Percentiles rank a stretch among this genome's conserved stretches.
Evolutionary conservation across 192 early-diverging fungal genomes (phyloP).

Genomic region (Kickxella alabastrina): DNA sequence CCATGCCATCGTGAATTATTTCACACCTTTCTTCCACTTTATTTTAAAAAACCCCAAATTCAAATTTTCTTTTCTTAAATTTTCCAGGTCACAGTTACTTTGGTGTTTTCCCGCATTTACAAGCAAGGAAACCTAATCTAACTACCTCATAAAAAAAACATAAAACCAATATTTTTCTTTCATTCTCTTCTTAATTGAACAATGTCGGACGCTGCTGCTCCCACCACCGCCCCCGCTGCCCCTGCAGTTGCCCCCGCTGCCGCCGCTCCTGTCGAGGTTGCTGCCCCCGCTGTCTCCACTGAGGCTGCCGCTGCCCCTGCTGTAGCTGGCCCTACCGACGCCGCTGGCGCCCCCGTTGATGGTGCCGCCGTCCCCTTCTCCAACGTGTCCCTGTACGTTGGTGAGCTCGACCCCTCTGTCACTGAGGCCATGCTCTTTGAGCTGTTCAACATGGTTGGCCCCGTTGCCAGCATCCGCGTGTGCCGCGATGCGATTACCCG

Average conservation of each 20-base stretch:
- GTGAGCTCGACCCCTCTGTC: conserved; percentile 93
- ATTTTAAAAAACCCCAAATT: conserved; percentile 23
- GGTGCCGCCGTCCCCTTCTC: conserved; percentile 47
- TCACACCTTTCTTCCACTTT: conserved; percentile 12
- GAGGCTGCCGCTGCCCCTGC: conserved; percentile 33
- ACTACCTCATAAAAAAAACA: conserved; percentile 21
- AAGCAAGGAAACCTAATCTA: conserved; percentile 37
- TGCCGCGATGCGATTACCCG: conserved; percentile 97
- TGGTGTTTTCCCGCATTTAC: conserved; percentile 19
- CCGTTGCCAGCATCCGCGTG: conserved; percentile 95
- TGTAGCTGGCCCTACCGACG: conserved; percentile 29
- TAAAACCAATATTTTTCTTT: conserved; percentile 24
- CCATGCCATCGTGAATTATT: conserved; percentile 4
- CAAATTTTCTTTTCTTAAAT: conserved; percentile 5
- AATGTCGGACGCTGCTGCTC: conserved; percentile 42
- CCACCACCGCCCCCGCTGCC: conserved; percentile 14
- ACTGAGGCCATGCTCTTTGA: conserved; percentile 97
- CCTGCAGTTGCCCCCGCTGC: conserved; percentile 29
- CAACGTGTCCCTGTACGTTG: conserved; percentile 88
- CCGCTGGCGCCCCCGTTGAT: conserved; percentile 30
- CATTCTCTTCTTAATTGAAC: conserved; percentile 13
- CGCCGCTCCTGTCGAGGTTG: conserved; percentile 32
- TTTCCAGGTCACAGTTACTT: conserved; percentile 39
- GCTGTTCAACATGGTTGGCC: conserved; percentile 92
- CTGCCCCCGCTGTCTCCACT: conserved; percentile 39